Evolutionary conservation across 495 filamentous ascomycete genomes (phyloP), one percentile per base, ranked within the genome.

Genomic region (Lophiostoma macrostomum): DNA sequence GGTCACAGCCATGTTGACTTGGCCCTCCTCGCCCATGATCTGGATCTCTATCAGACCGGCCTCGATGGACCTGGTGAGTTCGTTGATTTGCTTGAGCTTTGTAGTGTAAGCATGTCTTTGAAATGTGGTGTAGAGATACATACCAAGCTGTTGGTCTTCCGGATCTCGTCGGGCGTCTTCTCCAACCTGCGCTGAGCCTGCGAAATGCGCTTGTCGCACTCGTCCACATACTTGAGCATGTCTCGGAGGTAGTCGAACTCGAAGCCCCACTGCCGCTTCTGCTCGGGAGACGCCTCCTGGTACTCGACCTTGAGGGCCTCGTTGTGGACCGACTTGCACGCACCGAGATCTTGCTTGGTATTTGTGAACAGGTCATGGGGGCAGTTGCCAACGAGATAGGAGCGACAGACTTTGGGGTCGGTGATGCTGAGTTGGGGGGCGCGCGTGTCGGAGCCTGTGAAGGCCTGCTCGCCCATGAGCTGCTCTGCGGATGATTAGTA

Each of bases 311-410:
- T 95, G 47, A 96, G 78, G 22, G 83, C 80, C 68, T 95, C 91
- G 49, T 81, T 87, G 71, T 99, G 93, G 34, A 91, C 81, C 71
- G 93, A 93, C 28, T 89, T 82, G 64, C 93, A 99, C 0, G 82
- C 83, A 16, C 93, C 93, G 25, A 96, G 79, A 68, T 99, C 93
- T 79, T 96, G 89, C 73, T 96, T 97, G 32, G 93, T 99, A 74
- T 99, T 99, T 55, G 91, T 97, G 80, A 99, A 99, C 66, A 97
- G 90, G 73, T 99, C 93, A 75, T 96, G 91, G 4, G 93, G 93
- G 68, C 93, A 99, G 32, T 87, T 95, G 59, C 93, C 93, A 55
- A 81, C 89, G 43, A 99, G 80, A 72, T 90, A 96, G 50, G 90
- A 95, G 45, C 90, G 88, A 75, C 93, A 99, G 58, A 95, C 87